phyloP scores from a whole-genome alignment of 768 basidiomycete species.

The Leccinum longicurvipes region DNA sequence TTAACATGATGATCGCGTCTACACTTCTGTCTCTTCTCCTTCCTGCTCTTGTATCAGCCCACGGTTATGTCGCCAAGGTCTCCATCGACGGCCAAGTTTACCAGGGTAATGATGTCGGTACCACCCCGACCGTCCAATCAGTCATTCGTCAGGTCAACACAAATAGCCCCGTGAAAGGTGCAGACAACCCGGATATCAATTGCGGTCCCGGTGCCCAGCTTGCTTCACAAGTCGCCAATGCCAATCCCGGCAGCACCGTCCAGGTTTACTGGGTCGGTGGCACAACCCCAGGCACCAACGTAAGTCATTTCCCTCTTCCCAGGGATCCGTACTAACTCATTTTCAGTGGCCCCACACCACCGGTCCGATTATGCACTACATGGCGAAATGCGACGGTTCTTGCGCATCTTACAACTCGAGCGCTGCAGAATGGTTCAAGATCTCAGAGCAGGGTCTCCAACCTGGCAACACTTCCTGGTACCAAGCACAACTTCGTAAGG shows the following conservation, averaged over 20 bases:
- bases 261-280: conserved; percentile 50
- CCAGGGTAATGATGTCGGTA: conserved; percentile 31
- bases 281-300: conserved; percentile 32
- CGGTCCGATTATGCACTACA: conserved; percentile 71
- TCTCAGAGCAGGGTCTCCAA: conserved; percentile 48
- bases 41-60: conserved; percentile 25
- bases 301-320: conserved; percentile 5
- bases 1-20: conserved; percentile 21
- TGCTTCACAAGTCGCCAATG: conserved; percentile 46
- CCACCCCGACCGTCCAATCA: conserved; percentile 23
- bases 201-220: conserved; percentile 53
- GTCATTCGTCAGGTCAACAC: conserved; percentile 43
- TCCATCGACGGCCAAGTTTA: conserved; percentile 28
- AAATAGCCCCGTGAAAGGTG: conserved; percentile 52
- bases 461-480: conserved; percentile 40
- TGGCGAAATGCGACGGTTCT: conserved; percentile 56
- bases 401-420: conserved; percentile 56
- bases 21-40: conserved; percentile 18
- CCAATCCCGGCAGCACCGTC: conserved; percentile 56
- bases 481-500: conserved; percentile 47
- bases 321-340: not conserved
- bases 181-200: conserved; percentile 49
- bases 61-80: conserved; percentile 27
- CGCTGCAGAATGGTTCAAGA: conserved; percentile 71
- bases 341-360: conserved; percentile 50